These are phyloP conservation scores for Lolium perenne DNA, from an alignment of 176 grass and related monocot genomes.

Conservation along the genomic window DNA sequence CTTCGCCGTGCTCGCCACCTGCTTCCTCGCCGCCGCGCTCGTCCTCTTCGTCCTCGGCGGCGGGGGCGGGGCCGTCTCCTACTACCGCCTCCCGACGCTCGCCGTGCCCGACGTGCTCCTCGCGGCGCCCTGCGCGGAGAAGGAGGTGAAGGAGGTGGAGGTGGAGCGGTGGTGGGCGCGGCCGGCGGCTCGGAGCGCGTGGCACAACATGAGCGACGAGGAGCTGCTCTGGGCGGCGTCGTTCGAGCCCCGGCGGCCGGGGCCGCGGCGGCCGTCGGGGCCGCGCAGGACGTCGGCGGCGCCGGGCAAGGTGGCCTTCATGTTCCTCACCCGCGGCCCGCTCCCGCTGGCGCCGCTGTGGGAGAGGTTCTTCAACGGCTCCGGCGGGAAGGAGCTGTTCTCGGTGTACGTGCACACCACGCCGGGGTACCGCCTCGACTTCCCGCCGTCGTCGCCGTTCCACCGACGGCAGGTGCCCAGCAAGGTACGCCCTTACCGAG, in stretches of 20 bases:
- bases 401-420: constrained; percentile 83
- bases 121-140: background rate
- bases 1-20: constrained; percentile 43
- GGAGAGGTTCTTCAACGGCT: constrained; percentile 80
- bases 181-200: constrained; percentile 39
- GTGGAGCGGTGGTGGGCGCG: constrained; percentile 47
- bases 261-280: constrained; percentile 41
- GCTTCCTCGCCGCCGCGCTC: constrained; percentile 40
- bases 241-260: constrained; percentile 44
- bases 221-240: constrained; percentile 90
- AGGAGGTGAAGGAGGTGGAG: no score
- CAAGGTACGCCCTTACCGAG: constrained; percentile 45
- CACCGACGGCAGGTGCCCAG: constrained; percentile 78
- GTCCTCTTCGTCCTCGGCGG: background rate
- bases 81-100: constrained; percentile 12
- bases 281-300: constrained; percentile 53
- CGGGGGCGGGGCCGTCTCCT: background rate
- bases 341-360: constrained; percentile 77
- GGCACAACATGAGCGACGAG: constrained; percentile 86
- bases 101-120: constrained; percentile 27
- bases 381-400: constrained; percentile 13
- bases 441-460: constrained; percentile 68
- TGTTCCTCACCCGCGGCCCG: constrained; percentile 88
- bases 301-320: constrained; percentile 84
- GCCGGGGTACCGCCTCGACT: constrained; percentile 58